Percentiles rank a stretch among this genome's conserved stretches.
These are phyloP conservation scores for Ascochyta rabiei DNA, from an alignment of 2,329 filamentous ascomycete genomes.

Conservation along the genomic window DNA sequence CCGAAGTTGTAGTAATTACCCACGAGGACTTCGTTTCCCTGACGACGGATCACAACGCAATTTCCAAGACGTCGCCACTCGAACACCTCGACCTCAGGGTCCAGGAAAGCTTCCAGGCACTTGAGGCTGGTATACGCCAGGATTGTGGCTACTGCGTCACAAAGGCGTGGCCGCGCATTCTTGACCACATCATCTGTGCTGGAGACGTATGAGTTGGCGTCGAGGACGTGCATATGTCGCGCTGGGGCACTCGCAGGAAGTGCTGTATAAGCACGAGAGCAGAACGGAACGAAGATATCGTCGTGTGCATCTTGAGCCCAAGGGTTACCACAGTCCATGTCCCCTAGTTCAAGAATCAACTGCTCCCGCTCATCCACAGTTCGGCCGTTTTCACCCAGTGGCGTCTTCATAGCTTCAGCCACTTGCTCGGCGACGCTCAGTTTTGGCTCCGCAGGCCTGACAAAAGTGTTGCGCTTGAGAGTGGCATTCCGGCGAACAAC, in stretches of 20 bases:
- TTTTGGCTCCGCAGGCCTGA: neutral
- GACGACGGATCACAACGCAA: slow-evolving; percentile 21
- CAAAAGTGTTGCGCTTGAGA: slow-evolving; percentile 4
- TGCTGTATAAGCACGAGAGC: neutral
- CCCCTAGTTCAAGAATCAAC: slow-evolving; percentile 16
- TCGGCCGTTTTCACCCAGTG: neutral
- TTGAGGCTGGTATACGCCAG: slow-evolving; percentile 17
- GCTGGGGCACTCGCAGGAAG: slow-evolving; percentile 5
- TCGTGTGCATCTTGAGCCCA: slow-evolving; percentile 20
- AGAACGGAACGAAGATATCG: slow-evolving; percentile 12
- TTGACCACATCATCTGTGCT: slow-evolving; percentile 12
- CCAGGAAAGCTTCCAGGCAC: slow-evolving; percentile 22
- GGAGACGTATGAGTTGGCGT: slow-evolving; percentile 8
- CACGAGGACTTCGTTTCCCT: slow-evolving; percentile 17
- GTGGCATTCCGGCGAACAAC: slow-evolving; percentile 6
- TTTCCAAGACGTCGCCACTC: slow-evolving; percentile 23
- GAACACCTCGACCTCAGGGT: slow-evolving; percentile 18
- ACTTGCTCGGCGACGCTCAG: slow-evolving; percentile 1
- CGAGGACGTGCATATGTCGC: slow-evolving; percentile 20
- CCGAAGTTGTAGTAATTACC: slow-evolving; percentile 23
- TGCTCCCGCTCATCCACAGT: neutral
- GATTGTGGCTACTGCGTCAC: slow-evolving; percentile 24
- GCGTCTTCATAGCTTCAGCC: neutral
- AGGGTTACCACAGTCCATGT: slow-evolving; percentile 18
- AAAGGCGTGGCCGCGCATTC: slow-evolving; percentile 18